A percentile compares a stretch with the other conserved stretches of the same genome.
phyloP scores from a whole-genome alignment of 1,284 basidiomycete genomes.

The Tilletia setariae region DNA sequence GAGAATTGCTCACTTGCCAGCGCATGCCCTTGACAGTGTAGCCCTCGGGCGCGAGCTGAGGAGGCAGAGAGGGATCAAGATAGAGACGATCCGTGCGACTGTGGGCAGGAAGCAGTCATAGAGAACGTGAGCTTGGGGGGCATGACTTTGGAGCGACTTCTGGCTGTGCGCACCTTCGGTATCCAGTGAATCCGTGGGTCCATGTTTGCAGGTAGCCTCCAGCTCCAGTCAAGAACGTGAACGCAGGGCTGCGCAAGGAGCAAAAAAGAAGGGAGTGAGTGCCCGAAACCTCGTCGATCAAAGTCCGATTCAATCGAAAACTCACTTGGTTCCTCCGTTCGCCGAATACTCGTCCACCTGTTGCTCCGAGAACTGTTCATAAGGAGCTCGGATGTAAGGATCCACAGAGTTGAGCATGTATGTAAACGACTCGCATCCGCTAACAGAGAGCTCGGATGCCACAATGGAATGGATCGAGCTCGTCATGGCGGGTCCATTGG shows the following conservation, averaged over 20 bases:
- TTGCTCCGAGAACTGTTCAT: conserved; percentile 45
- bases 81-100: conserved; percentile 28
- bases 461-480: conserved; percentile 37
- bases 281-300: no score
- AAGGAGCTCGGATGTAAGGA: conserved; percentile 40
- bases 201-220: conserved; percentile 28
- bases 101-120: no score
- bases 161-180: conserved; percentile 22
- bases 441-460: conserved; percentile 26
- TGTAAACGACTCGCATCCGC: conserved; percentile 40
- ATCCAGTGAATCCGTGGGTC: conserved; percentile 44
- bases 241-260: conserved; percentile 27
- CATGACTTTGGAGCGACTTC: no score
- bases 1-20: conserved; percentile 24
- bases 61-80: conserved; percentile 37
- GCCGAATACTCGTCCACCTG: conserved; percentile 26
- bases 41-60: conserved; percentile 31
- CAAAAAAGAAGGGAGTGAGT: no score
- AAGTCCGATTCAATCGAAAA: no score
- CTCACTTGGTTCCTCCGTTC: conserved; percentile 32
- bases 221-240: conserved; percentile 43
- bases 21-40: conserved; percentile 40
- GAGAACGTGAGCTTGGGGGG: no score
- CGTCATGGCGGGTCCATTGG: conserved; percentile 44
- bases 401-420: conserved; percentile 31